Base-by-base conservation (phyloP, 176 grass and related monocot species). In the Melocanna baccifera region DNA sequence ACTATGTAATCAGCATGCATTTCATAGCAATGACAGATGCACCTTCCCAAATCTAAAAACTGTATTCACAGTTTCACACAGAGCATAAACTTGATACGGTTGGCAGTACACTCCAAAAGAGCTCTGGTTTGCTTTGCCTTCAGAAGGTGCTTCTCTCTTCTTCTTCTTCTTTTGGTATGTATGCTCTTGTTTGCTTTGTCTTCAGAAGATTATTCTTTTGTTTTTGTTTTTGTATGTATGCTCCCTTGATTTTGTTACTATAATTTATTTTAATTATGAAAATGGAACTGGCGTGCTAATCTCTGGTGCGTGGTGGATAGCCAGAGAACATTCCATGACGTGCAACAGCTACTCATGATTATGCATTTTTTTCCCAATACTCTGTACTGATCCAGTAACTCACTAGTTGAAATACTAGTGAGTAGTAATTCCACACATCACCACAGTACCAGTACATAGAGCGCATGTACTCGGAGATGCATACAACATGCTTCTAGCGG, bases 401-500 rank as follows among this genome's bases (percentile, higher is more conserved):
- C 28, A 11, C 10, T 26, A 51, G 34, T 70, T 57, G 13, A 12
- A 57, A 19, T 68, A 57, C 23, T 30, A 72, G 15, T 51, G 56
- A 72, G 11, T 43, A 58, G 56, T 75, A 81, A 57, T 1, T 45
- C 77, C 58, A 87, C 67, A 73, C 71, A 69, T 51, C 41, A 36
- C 14, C n/a, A 45, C 19, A 50, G 30, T 39, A 45, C 11, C 22
- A 67, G 29, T n/a, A 50, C 48, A 58, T 47, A 75, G 26, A 15
- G 61, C 13, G 6, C 12, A 80, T 46, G 36, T 32, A 18, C 46
- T 80, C 2, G 12, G 30, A 3, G 10, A 48, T 39, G 72, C 52
- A 78, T 2, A 16, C 23, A 64, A 12, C n/a, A 41, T 12, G 74
- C 73, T 69, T 77, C 39, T 81, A 75, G 46, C 2, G 5, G 28